Evolutionary conservation across 495 filamentous ascomycete species (phyloP).

Genomic region (Neohortaea acidophila): DNA sequence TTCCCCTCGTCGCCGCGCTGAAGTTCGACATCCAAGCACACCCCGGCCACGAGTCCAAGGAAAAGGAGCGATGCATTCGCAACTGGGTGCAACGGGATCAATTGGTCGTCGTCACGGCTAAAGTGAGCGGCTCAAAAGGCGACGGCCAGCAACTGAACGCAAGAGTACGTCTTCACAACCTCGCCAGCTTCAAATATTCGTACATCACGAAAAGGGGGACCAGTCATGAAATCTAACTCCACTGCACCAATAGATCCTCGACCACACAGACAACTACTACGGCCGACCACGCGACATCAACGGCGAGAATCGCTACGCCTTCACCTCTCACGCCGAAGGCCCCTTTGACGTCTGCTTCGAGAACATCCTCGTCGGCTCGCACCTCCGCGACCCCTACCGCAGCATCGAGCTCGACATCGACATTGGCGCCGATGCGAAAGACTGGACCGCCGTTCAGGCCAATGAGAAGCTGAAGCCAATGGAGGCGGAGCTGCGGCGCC

Average conservation of each 20-base stretch:
- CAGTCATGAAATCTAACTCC: neutral
- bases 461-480: constrained; percentile 96
- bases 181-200: neutral
- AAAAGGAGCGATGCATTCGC: constrained; percentile 76
- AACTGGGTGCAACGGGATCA: constrained; percentile 92
- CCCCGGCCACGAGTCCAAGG: constrained; percentile 38
- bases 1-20: constrained; percentile 55
- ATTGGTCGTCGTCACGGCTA: constrained; percentile 95
- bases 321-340: constrained; percentile 86
- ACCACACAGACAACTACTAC: constrained; percentile 91
- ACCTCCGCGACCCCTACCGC: constrained; percentile 45
- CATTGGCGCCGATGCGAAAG: constrained; percentile 94
- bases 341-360: constrained; percentile 97
- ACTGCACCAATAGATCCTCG: constrained; percentile 87
- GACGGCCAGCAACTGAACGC: constrained; percentile 92
- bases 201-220: neutral
- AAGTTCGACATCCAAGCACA: constrained; percentile 85
- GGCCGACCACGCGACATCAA: constrained; percentile 77
- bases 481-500: constrained; percentile 85
- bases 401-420: constrained; percentile 93
- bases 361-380: constrained; percentile 47
- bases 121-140: constrained; percentile 64
- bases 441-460: constrained; percentile 93
- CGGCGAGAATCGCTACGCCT: constrained; percentile 83
- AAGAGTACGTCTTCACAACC: constrained; percentile 48